Conservation (phyloP, 2,329 filamentous ascomycete species). For the Talaromyces amestolkiae region DNA sequence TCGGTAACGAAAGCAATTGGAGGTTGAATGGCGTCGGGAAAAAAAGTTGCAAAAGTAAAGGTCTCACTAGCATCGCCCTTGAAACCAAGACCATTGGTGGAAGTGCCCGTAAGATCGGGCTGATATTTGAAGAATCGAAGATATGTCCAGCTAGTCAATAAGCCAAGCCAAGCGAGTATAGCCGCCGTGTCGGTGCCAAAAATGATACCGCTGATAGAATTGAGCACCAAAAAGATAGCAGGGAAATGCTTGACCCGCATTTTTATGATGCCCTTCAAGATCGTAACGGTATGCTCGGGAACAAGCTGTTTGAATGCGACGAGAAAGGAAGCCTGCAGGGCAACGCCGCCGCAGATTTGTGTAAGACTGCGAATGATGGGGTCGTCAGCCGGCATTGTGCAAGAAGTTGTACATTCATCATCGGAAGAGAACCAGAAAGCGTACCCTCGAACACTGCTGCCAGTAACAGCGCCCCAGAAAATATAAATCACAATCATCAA, state of each 20-base stretch:
- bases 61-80: slow-evolving; percentile 93
- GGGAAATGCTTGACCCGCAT: slow-evolving; percentile 81
- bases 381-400: slow-evolving; percentile 26
- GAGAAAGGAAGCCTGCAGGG: slow-evolving; percentile 88
- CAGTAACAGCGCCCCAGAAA: slow-evolving; percentile 65
- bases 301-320: slow-evolving; percentile 97
- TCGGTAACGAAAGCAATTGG: slow-evolving; percentile 71
- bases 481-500: slow-evolving; percentile 71
- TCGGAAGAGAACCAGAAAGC: slow-evolving; percentile 25
- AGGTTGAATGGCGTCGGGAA: slow-evolving; percentile 79
- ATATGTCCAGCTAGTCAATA: slow-evolving; percentile 90
- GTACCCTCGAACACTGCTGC: slow-evolving; percentile 39
- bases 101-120: slow-evolving; percentile 54
- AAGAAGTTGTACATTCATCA: slow-evolving; percentile 23
- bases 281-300: slow-evolving; percentile 91
- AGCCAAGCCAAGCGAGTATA: slow-evolving; percentile 75
- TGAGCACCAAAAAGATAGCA: slow-evolving; percentile 71
- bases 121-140: slow-evolving; percentile 84
- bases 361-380: slow-evolving; percentile 58
- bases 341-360: slow-evolving; percentile 82
- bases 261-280: slow-evolving; percentile 84
- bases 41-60: slow-evolving; percentile 94
- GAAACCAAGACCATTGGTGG: slow-evolving; percentile 57
- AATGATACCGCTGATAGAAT: slow-evolving; percentile 63
- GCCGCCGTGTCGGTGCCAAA: slow-evolving; percentile 72